Base-by-base conservation (phyloP, 345 rosid genomes). In the Erysimum cheiranthoides region DNA sequence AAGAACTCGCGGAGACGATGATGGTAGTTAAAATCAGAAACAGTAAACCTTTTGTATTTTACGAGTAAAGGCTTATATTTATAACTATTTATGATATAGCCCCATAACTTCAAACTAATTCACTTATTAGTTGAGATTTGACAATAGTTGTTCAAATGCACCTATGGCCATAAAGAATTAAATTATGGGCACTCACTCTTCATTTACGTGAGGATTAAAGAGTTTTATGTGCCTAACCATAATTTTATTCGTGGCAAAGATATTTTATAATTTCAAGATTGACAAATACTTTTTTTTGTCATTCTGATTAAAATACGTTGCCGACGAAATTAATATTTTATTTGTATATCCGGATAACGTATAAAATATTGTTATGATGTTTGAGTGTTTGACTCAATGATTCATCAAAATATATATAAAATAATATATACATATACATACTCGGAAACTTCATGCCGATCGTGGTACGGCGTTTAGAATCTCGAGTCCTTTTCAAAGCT, bases 1-100 rank as follows among this genome's bases (percentile, higher is more conserved):
- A 68, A 70, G 79, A 69, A 76, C 65, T 69, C 80, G 52, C 71
- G 66, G 76, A 70, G 56, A 70, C 71, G 80, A 56, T 17, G 80
- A 77, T 64, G 70, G 74, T 61, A 16, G 74, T 61, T n/a, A 27
- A 39, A 38, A 59, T 39, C 32, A 69, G 25, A 51, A 43, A 43
- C 49, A 3, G 6, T 0, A 69, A 27, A 27, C 14, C 11, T 70
- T 32, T 25, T 2, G 43, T 32, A n/a, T 42, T 51, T 76, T 52
- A 40, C 34, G 38, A 43, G 1, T 50, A 34, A 17, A 8, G 70
- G 13, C 58, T 61, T 76, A 0, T 69, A 34, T 0, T 50, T 8
- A 13, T 1, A 43, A 34, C 0, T 62, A 61, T 14, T 76, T 1
- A 36, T 39, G 6, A 43, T 34, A 49, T 60, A 0, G 2, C 47